phyloP scores from a whole-genome alignment of 2,329 filamentous ascomycete species.

The Tolypocladium amazonense region DNA sequence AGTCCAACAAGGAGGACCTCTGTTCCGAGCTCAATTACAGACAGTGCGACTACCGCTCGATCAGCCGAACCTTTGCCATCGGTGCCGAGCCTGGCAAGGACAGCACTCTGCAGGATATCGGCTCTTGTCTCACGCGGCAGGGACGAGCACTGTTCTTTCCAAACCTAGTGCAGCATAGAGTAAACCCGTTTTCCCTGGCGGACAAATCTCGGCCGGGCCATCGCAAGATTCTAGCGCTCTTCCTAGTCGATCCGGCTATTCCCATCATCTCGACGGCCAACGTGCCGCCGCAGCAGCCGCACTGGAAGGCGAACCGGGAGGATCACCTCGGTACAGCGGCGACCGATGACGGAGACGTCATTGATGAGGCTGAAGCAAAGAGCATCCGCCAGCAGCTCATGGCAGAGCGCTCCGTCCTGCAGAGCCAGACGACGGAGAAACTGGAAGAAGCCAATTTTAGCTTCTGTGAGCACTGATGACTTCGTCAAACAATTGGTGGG shows the following conservation, averaged over 20 bases:
- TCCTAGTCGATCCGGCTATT: conserved; percentile 45
- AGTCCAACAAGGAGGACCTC: conserved; percentile 17
- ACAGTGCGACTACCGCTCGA: conserved; percentile 19
- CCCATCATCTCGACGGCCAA: conserved; percentile 32
- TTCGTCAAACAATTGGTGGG: neutral
- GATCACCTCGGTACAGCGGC: neutral
- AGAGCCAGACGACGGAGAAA: neutral
- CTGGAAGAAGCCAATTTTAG: neutral
- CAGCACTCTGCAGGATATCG: conserved; percentile 25
- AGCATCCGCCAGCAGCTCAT: neutral
- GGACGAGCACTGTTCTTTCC: conserved; percentile 45
- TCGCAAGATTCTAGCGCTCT: conserved; percentile 50
- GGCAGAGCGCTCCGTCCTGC: neutral
- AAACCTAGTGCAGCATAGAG: conserved; percentile 40
- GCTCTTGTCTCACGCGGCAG: conserved; percentile 33
- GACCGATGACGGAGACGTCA: neutral
- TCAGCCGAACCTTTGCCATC: conserved; percentile 26
- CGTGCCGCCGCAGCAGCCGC: conserved; percentile 30
- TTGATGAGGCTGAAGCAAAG: neutral
- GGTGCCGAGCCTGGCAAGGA: neutral
- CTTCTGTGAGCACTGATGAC: neutral
- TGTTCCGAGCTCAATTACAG: conserved; percentile 13
- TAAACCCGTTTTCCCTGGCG: conserved; percentile 37
- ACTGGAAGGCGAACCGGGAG: conserved; percentile 15
- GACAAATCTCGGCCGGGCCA: conserved; percentile 44